phyloP scores from a whole-genome alignment of 2,329 filamentous ascomycete species.

The Hypoxylon sp. region DNA sequence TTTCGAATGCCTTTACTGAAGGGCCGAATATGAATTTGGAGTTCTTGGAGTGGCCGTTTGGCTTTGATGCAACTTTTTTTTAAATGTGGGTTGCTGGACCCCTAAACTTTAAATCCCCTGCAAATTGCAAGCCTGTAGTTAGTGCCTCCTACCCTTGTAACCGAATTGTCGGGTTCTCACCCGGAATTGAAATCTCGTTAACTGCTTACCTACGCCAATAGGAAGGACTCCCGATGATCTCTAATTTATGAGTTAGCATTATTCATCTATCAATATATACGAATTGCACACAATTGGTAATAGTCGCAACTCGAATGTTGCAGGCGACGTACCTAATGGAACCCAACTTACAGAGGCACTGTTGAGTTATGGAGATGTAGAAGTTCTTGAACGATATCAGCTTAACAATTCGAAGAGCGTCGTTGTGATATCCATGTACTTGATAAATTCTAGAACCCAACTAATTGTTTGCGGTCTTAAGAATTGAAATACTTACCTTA shows the following conservation, averaged over 20 bases:
- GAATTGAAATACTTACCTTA: too few relatives aligned
- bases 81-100: slow-evolving; percentile 16
- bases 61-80: slow-evolving; percentile 37
- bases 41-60: slow-evolving; percentile 25
- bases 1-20: slow-evolving; percentile 32
- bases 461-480: too few relatives aligned
- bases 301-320: not conserved
- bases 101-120: slow-evolving; percentile 20
- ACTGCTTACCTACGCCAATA: slow-evolving; percentile 16
- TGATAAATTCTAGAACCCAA: too few relatives aligned
- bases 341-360: too few relatives aligned
- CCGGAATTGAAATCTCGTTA: slow-evolving; percentile 1
- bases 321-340: too few relatives aligned
- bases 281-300: not conserved
- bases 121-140: slow-evolving; percentile 17
- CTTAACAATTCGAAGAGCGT: too few relatives aligned
- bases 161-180: not conserved
- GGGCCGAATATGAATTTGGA: slow-evolving; percentile 35
- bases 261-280: slow-evolving; percentile 8
- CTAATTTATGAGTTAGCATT: not conserved
- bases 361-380: too few relatives aligned
- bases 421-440: too few relatives aligned
- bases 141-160: slow-evolving; percentile 15
- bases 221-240: not conserved
- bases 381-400: too few relatives aligned